Evolutionary conservation across 148 eudicot species (phyloP), one percentile per base, ranked within the genome.

Genomic region (Cornus controversa): DNA sequence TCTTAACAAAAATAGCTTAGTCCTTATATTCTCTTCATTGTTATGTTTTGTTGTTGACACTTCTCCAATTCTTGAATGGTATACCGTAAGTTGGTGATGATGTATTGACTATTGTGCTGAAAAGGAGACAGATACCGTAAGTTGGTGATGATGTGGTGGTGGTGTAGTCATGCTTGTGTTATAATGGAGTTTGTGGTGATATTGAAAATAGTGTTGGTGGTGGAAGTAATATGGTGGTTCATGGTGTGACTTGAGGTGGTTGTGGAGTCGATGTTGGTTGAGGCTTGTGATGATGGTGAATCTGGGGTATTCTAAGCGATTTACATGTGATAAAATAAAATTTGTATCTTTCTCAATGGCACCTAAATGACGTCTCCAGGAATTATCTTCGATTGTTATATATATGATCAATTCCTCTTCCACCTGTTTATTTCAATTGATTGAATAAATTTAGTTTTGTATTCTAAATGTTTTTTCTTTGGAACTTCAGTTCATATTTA

Each of bases 31-130:
- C n/a, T 54, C 22, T 54, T 54, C 62, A 18, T 15, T 13, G 64
- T 18, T 60, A 60, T 14, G 18, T 60, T 60, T 60, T 60, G 24
- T 9, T 63, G 4, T 58, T 69, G 26, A 45, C 23, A 26, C 50
- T 71, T 15, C 74, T 65, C 67, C 75, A 13, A 53, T 70, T 28
- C 31, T 67, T 40, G 69, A 37, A 29, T 80, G 18, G 42, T 36
- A 26, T 78, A 27, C 75, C 72, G 34, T 67, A 67, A 28, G 36
- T 47, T 3, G 62, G n/a, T n/a, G n/a, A n/a, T 71, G 23, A 16
- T 71, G 7, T 58, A 26, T 45, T 31, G 20, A 50, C n/a, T 29
- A 31, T 71, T 45, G 31, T 71, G 60, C 34, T 71, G 62, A 10
- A 71, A 63, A 47, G 60, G 47, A 7, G 53, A 29, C 53, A 16